Evolutionary conservation across 495 filamentous ascomycete genomes (phyloP), one percentile per base, ranked within the genome.

Genomic region (Annulohypoxylon stygium): DNA sequence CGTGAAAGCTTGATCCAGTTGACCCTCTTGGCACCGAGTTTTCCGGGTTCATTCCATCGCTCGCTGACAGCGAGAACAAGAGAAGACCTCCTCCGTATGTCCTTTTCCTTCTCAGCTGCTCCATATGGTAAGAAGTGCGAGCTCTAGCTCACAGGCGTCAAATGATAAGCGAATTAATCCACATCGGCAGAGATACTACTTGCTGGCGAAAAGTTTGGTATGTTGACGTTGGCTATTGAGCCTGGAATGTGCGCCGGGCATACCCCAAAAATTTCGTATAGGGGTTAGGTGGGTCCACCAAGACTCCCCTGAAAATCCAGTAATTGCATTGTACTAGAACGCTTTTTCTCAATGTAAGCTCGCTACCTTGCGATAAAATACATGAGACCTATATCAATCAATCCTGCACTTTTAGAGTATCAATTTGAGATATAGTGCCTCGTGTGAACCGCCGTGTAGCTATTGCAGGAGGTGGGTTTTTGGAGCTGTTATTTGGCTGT

Each of bases 1-100:
- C 45, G 34, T 12, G 14, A 50, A 68, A 67, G 64, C 70, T 73
- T 73, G 37, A 43, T 37, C 18, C 37, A 14, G 50, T 37, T n/a
- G 43, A 59, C 41, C 3, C 58, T 11, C 65, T 70, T 70, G 71
- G 71, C 65, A 33, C 18, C 16, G 10, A 43, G 20, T 10, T 36
- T 48, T 51, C 55, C 26, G 39, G 23, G 14, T 65, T 70, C 26
- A 0, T 4, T 51, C 45, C 18, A 34, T 25, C 10, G 36, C 20
- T 67, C 30, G 16, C 20, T 4, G 55, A 8, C 33, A n/a, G 11
- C 14, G 64, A 54, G 26, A 34, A 25, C 14, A 25, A 33, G 20
- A 59, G 43, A 33, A 4, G 33, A 48, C 30, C 18, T 30, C 0
- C 11, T 10, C 9, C 12, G 25, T 20, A 3, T 65, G 5, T 54